Evolutionary conservation across 768 basidiomycete genomes (phyloP).

Genomic region (Rhizopogon roseolus): DNA sequence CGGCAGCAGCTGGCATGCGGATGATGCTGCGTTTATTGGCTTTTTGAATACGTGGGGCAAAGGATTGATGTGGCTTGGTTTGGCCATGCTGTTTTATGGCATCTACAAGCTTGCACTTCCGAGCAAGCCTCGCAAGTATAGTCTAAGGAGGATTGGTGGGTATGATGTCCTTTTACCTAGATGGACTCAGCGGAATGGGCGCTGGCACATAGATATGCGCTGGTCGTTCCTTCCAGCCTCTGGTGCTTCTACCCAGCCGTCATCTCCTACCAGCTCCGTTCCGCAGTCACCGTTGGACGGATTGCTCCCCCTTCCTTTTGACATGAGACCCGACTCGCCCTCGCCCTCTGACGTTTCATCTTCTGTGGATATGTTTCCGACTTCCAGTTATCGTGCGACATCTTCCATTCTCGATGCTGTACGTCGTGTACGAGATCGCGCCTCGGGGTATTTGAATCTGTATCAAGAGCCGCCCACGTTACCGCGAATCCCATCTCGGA

Average conservation of each 20-base stretch:
- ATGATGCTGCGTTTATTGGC: constrained; percentile 95
- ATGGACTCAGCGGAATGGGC: constrained; percentile 62
- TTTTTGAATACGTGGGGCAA: constrained; percentile 92
- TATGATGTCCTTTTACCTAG: constrained; percentile 81
- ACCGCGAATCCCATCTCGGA: constrained; percentile 45
- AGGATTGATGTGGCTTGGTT: constrained; percentile 78
- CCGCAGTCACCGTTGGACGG: constrained; percentile 47
- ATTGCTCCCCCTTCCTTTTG: constrained; percentile 61
- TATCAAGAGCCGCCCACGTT: constrained; percentile 29
- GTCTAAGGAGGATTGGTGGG: constrained; percentile 57
- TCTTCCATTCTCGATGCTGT: constrained; percentile 48
- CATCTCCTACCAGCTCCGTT: constrained; percentile 43
- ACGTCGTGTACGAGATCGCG: constrained; percentile 52
- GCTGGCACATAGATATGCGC: constrained; percentile 68
- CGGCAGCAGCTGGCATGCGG: constrained; percentile 97
- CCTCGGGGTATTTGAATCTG: constrained; percentile 39
- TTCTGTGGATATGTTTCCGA: constrained; percentile 36
- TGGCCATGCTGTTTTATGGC: constrained; percentile 68
- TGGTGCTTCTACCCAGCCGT: constrained; percentile 33
- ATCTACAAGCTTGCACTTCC: constrained; percentile 52
- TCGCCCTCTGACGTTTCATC: constrained; percentile 44
- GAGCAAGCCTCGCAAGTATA: constrained; percentile 55
- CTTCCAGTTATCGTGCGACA: constrained; percentile 32
- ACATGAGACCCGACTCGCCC: constrained; percentile 53
- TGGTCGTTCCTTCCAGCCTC: constrained; percentile 47